Evolutionary conservation across 164 flowering plant species (phyloP), one percentile per base, ranked within the genome.

Genomic region (Chimonanthus salicifolius): DNA sequence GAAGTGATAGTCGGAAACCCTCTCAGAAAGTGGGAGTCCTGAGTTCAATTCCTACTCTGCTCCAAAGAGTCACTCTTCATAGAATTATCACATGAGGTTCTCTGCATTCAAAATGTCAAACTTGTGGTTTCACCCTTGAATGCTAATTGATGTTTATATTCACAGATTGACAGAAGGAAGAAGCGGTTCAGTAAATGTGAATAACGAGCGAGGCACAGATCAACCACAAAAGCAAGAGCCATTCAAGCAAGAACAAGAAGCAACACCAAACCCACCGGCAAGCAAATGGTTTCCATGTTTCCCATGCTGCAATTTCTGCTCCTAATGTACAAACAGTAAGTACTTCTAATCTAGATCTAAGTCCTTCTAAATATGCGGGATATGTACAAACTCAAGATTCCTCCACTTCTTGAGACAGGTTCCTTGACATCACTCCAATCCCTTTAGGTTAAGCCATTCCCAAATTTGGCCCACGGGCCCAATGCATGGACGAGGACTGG

Each of bases 281-380:
- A 7, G 58, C 9, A 81, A 72, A 64, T 85, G 88, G 85, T 80
- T 83, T 67, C 70, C 87, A 58, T 86, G 88, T 79, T 81, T 83
- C 69, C 76, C 83, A 15, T 83, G 85, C 71, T 83, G 87, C 74
- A 75, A 79, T 44, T 76, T 67, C 33, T 77, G 82, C 71, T 75
- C 68, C 64, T 81, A 82, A 33, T 33, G 33, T 33, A 84, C 33
- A 54, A 13, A 76, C 66, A 68, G 78, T 76, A 62, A 66, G 62
- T 65, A 69, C 72, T 73, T 4, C 47, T 8, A 66, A 47, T 4
- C 47, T 8, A 66, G 47, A 43, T 16, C 6, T 10, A n/a, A n/a
- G 3, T 68, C 13, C 70, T 48, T 33, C 33, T 10, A 54, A 54
- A 54, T 10, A 54, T 3, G 13, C 16, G n/a, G 16, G 16, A 15